Base-by-base conservation (phyloP, 1,139 yeast genomes). In the Arxiozyma slooffiae region DNA sequence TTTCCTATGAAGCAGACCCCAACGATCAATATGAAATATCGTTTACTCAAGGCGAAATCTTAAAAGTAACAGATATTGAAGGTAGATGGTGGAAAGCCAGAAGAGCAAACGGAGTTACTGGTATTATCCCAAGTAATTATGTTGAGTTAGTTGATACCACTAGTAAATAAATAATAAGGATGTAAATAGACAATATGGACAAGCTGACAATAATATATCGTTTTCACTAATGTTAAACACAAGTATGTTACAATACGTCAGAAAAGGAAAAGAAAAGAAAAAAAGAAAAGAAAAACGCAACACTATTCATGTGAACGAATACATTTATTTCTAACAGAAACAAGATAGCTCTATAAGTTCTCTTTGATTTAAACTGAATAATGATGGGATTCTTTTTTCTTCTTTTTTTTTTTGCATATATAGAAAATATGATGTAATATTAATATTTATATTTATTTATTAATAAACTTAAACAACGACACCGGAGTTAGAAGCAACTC, bases 401-500 rank as follows among this genome's bases (percentile, higher is more conserved):
- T n/a, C n/a, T 42, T 34, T 34, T 20, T 24, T 30, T 42, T 26
- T 34, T 30, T 42, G 16, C 30, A 30, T 42, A 34, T 42, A 21
- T 34, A 42, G 45, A 42, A 42, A 40, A 42, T 42, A 38, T 34
- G 45, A 38, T 38, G 38, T 48, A 40, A 49, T 46, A 46, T 38
- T 36, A 48, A 42, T 22, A 42, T 22, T 45, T 34, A 37, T 26
- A 30, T 39, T 24, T 34, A 41, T 8, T 26, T 41, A 47, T 22
- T 39, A 47, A 22, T 50, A 44, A 21, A 65, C 68, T 79, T 90
- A 92, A 75, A 89, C 99, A 77, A 94, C 98, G 75, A 94, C 98
- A 87, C 98, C 98, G 71, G 98, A 94, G 92, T 89, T 89, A 68
- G 97, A 89, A 73, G 99, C 98, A 79, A 94, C 92, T 84, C 98